Evolutionary conservation across 2,329 filamentous ascomycete species (phyloP), one percentile per base, ranked within the genome.

Genomic region (Celoporthe dispersa): DNA sequence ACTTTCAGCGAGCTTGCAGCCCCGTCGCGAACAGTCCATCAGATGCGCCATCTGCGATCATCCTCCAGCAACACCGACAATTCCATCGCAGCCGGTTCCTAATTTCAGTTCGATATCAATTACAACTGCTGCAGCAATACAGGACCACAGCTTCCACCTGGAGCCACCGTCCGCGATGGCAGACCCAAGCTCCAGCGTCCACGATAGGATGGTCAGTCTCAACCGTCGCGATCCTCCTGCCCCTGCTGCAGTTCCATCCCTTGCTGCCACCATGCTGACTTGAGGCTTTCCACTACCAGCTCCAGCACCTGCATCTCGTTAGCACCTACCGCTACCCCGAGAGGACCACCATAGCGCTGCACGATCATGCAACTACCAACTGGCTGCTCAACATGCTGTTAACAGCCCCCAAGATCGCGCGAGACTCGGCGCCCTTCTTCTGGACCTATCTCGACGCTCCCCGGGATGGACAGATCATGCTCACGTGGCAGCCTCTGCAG

Each of bases 361-460:
- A 92, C 70, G 92, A 94, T 74, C 66, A 44, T 41, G 11, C 48
- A 39, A 92, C 95, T 35, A 91, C 94, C 72, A 91, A 93, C 77
- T 95, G 93, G 86, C 88, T 98, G 71, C 53, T 70, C 25, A 66
- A 57, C 60, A 68, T 68, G 66, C 31, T 68, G 31, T 86, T 94
- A 77, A 89, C 90, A 76, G 94, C 94, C 53, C 93, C 94, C 11
- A 91, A 93, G 77, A 92, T 97, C 72, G 92, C 94, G 75, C 92
- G 93, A 80, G 92, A 97, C 77, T 86, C 90, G 73, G 91, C 94
- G 64, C 89, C 95, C 2, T 94, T 99, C 86, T 93, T 91, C 81
- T 99, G 95, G 95, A 94, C 92, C 61, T 97, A 95, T 79, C 88
- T 98, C 69, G 90, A 96, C 75, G 88, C 90, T 67, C 95, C 95